Conservation (phyloP, 1,139 yeast genomes). For the Blastobotrys buckinghamii region DNA sequence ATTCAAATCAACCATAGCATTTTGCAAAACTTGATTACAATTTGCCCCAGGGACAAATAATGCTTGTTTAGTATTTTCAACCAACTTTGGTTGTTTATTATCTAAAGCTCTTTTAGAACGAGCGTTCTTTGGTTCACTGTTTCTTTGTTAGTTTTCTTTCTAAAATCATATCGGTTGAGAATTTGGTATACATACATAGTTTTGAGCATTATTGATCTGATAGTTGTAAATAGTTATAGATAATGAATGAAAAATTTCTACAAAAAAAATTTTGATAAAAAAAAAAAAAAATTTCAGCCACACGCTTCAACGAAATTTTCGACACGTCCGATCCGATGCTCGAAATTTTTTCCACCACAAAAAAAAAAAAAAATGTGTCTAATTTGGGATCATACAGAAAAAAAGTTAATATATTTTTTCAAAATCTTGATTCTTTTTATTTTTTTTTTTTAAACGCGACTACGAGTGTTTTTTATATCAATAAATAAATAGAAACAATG, state of each 20-base stretch:
- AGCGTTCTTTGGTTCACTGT: slow-evolving; percentile 79
- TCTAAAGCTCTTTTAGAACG: slow-evolving; percentile 94
- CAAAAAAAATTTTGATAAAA: slow-evolving; percentile 1
- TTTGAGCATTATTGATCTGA: slow-evolving; percentile 9
- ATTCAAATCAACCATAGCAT: slow-evolving; percentile 83
- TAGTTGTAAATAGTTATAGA: background rate
- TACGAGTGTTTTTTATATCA: background rate
- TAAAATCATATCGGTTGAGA: too few species aligned
- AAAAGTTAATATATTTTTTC: too few species aligned
- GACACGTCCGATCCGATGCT: background rate
- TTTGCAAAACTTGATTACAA: slow-evolving; percentile 73
- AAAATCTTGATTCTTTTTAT: too few species aligned
- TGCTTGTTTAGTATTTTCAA: slow-evolving; percentile 86
- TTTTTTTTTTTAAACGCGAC: too few species aligned
- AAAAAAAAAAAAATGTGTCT: background rate
- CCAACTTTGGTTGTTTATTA: slow-evolving; percentile 78
- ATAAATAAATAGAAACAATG: background rate
- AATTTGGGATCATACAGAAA: too few species aligned
- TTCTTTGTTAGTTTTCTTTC: background rate
- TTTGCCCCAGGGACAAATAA: slow-evolving; percentile 88
- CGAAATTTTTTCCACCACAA: background rate
- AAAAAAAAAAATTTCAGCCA: slow-evolving; percentile 6
- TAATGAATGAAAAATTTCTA: slow-evolving; percentile 4
- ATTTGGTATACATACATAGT: slow-evolving; percentile 1
- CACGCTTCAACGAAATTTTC: background rate